Percentiles rank a stretch among this genome's conserved stretches.
Conservation (phyloP, 2,329 filamentous ascomycete genomes). For the Alternaria hordeiaustralica region DNA sequence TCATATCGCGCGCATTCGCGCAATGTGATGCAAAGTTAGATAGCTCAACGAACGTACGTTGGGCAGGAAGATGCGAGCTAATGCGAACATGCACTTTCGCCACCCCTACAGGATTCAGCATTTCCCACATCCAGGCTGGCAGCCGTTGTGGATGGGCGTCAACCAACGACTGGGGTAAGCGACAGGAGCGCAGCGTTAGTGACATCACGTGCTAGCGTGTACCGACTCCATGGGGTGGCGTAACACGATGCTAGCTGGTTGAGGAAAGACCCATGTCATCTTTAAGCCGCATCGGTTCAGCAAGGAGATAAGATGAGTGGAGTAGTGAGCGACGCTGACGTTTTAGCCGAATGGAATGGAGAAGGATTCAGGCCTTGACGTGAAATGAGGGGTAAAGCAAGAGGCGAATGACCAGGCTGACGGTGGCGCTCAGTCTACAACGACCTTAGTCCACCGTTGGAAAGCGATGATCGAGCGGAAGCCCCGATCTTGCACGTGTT, state of each 20-base stretch:
- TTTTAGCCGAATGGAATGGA: not conserved
- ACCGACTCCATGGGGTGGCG: conserved; percentile 3
- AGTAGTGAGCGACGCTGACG: not conserved
- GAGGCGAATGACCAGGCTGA: not conserved
- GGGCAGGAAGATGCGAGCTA: not conserved
- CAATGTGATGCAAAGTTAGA: not conserved
- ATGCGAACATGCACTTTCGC: not conserved
- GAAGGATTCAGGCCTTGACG: not conserved
- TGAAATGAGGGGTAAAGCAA: not conserved
- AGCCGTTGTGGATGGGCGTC: not conserved
- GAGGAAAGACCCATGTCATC: not conserved
- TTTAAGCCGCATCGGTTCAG: not conserved
- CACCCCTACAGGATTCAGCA: not conserved
- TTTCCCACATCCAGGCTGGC: conserved; percentile 11
- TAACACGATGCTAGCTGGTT: conserved; percentile 1
- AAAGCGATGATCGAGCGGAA: conserved; percentile 1
- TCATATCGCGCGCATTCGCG: not conserved
- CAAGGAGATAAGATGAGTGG: not conserved
- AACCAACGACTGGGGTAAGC: not conserved
- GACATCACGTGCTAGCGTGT: conserved; percentile 4
- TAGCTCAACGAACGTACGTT: not conserved
- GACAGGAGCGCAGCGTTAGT: conserved; percentile 2
- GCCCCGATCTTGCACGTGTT: conserved; percentile 1
- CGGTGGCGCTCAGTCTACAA: not conserved
- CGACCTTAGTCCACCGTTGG: not conserved